These are phyloP conservation scores for Candida sp. DNA, from an alignment of 1,139 yeast species.

Conservation along the genomic window DNA sequence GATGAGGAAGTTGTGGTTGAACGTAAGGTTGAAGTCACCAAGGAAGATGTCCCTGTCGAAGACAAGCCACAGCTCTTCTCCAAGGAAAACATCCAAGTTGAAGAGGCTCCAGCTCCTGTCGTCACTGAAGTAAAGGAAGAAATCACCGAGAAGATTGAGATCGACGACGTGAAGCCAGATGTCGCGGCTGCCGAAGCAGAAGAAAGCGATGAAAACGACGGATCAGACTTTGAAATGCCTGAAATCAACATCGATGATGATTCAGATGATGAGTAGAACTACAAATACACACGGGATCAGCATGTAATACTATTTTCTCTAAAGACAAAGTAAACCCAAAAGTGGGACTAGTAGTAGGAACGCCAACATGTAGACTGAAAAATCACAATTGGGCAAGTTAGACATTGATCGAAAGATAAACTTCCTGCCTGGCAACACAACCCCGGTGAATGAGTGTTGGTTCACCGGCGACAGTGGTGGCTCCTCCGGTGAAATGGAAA, in stretches of 20 bases:
- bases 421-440: constrained; percentile 11
- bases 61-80: background rate
- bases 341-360: background rate
- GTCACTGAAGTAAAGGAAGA: background rate
- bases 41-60: background rate
- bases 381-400: background rate
- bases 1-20: background rate
- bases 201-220: constrained; percentile 25
- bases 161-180: background rate
- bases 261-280: constrained; percentile 11
- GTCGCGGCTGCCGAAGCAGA: constrained; percentile 12
- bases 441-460: constrained; percentile 14
- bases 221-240: constrained; percentile 64
- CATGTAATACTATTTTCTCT: background rate
- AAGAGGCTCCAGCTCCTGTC: background rate
- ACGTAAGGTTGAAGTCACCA: background rate
- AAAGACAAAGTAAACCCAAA: constrained; percentile 1
- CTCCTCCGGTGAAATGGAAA: background rate
- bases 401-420: constrained; percentile 12
- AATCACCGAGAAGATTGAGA: background rate
- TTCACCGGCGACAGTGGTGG: background rate
- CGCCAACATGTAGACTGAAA: background rate
- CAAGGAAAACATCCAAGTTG: background rate
- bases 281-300: background rate
- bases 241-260: constrained; percentile 28